These are phyloP conservation scores for Phytophthora hibernalis DNA, from an alignment of 352 stramenopile species.

Conservation along the genomic window DNA sequence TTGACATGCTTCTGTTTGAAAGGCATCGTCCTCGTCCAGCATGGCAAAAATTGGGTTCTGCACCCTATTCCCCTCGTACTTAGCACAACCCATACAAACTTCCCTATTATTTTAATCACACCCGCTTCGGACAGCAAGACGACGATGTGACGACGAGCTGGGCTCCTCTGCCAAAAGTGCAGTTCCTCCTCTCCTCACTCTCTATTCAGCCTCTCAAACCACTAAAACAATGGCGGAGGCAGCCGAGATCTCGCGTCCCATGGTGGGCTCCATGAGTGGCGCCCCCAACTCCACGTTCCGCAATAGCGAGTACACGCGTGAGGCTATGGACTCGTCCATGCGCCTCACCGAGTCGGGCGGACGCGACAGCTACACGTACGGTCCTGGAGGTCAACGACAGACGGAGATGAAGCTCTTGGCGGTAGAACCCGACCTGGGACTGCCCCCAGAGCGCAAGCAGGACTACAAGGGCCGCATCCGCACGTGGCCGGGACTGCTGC, in stretches of 20 bases:
- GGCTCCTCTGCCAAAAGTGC: neutral
- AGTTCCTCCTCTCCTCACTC: slow-evolving; percentile 13
- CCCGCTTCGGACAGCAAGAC: slow-evolving; percentile 1
- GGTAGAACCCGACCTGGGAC: slow-evolving; percentile 45
- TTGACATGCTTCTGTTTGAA: too few relatives aligned
- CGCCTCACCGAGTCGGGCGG: slow-evolving; percentile 46
- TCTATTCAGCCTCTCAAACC: slow-evolving; percentile 16
- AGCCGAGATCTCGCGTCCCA: slow-evolving; percentile 43
- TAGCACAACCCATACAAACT: neutral
- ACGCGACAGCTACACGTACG: slow-evolving; percentile 37
- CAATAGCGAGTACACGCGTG: slow-evolving; percentile 52
- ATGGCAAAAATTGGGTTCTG: too few relatives aligned
- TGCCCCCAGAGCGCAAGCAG: slow-evolving; percentile 48
- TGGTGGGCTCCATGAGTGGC: slow-evolving; percentile 20
- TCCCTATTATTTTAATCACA: slow-evolving; percentile 1
- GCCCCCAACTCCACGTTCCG: slow-evolving; percentile 45
- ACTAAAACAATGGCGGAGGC: slow-evolving; percentile 14
- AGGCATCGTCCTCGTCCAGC: neutral
- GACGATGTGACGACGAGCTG: neutral
- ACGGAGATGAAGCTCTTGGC: slow-evolving; percentile 75
- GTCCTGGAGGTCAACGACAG: slow-evolving; percentile 34
- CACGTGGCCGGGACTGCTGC: slow-evolving; percentile 66
- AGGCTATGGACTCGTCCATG: slow-evolving; percentile 25
- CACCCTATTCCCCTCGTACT: neutral
- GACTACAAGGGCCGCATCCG: slow-evolving; percentile 81